Conservation (phyloP, 176 grass and related monocot genomes). For the Aegilops speltoides region DNA sequence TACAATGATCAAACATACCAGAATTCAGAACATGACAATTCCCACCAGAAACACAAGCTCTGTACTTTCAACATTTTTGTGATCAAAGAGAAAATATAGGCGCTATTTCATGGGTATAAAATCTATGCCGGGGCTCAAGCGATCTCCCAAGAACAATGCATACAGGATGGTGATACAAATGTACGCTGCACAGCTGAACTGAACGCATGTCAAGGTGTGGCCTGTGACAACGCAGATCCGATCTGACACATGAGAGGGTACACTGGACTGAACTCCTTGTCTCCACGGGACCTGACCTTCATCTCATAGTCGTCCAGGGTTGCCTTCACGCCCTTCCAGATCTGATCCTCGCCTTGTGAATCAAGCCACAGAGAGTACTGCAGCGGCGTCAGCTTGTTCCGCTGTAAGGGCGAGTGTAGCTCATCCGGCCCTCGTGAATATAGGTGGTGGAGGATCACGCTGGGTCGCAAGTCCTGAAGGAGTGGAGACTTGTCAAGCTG, state of each 20-base stretch:
- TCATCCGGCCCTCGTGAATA: slow-evolving; percentile 90
- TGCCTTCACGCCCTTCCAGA: slow-evolving; percentile 94
- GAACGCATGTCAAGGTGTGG: background rate
- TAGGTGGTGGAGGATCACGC: slow-evolving; percentile 89
- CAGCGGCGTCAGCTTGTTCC: slow-evolving; percentile 69
- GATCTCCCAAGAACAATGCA: slow-evolving; percentile 24
- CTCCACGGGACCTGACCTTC: slow-evolving; percentile 61
- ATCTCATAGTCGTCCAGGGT: slow-evolving; percentile 87
- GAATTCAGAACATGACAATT: slow-evolving; percentile 1
- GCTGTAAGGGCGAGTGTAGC: slow-evolving; percentile 85
- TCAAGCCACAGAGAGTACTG: slow-evolving; percentile 96
- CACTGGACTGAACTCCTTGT: slow-evolving; percentile 86
- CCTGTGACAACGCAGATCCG: slow-evolving; percentile 56
- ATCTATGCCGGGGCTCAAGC: slow-evolving; percentile 12
- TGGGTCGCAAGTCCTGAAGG: slow-evolving; percentile 72
- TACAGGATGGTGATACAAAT: slow-evolving; percentile 46
- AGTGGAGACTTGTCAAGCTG: slow-evolving; percentile 74
- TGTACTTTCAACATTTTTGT: slow-evolving; percentile 18
- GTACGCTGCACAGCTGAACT: background rate
- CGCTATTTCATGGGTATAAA: slow-evolving; percentile 42
- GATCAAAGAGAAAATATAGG: slow-evolving; percentile 32
- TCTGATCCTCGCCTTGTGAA: slow-evolving; percentile 83
- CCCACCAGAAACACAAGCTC: slow-evolving; percentile 15
- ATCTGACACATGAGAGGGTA: slow-evolving; percentile 92
- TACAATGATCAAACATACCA: slow-evolving; percentile 16